These are phyloP conservation scores for Candida peoriensis DNA, from an alignment of 805 yeast genomes.

Conservation along the genomic window DNA sequence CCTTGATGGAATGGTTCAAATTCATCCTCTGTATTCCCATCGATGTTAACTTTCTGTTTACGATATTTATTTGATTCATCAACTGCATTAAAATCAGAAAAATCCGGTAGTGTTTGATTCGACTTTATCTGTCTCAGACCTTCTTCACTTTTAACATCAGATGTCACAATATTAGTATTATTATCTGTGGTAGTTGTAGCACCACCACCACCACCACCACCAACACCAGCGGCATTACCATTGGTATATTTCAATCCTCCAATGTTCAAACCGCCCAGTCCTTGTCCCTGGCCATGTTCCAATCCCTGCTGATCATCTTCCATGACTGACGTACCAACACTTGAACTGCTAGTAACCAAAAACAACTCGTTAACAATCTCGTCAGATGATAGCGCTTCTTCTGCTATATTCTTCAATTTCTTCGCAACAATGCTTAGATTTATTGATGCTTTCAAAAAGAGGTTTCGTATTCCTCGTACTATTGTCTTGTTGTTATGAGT, in stretches of 20 bases:
- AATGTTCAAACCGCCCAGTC: too few relatives aligned
- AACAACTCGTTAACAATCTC: constrained; percentile 48
- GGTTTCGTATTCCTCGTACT: too few relatives aligned
- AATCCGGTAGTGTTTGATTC: constrained; percentile 13
- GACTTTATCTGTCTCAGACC: constrained; percentile 1
- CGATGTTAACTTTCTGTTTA: neutral
- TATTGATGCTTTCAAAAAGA: constrained; percentile 35
- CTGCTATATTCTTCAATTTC: constrained; percentile 39
- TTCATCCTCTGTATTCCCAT: too few relatives aligned
- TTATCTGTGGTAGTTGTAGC: constrained; percentile 11
- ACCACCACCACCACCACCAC: too few relatives aligned
- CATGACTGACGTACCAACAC: constrained; percentile 21
- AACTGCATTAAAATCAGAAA: constrained; percentile 27
- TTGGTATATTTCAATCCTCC: too few relatives aligned
- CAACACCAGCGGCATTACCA: too few relatives aligned
- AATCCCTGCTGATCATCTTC: constrained; percentile 20
- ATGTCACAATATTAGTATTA: constrained; percentile 17
- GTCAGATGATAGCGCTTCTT: constrained; percentile 44
- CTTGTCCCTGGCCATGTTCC: too few relatives aligned
- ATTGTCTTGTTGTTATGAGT: too few relatives aligned
- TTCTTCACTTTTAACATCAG: constrained; percentile 3
- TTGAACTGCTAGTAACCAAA: constrained; percentile 33
- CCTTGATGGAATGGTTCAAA: constrained; percentile 45
- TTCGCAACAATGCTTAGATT: constrained; percentile 32
- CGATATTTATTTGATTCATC: constrained; percentile 20